Evolutionary conservation across 2,329 filamentous ascomycete species (phyloP), one percentile per base, ranked within the genome.

Genomic region (Ophiostoma piceae): DNA sequence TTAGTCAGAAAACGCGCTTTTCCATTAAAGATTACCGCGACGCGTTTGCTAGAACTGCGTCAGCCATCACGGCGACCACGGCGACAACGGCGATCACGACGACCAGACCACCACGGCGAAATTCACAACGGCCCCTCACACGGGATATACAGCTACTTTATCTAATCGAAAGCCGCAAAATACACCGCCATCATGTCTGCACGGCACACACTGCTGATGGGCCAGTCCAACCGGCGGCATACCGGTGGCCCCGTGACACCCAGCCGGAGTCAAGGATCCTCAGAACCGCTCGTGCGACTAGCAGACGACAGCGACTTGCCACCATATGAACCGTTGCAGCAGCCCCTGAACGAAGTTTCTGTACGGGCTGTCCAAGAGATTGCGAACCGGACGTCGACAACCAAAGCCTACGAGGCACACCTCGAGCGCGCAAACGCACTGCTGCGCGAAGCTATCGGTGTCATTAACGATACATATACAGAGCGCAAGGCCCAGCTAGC

Each of bases 291-390:
- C 68, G 71, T 57, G 68, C 75, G 32, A 47, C 73, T 66, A 5
- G 72, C 71, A 2, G 69, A 75, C 5, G 72, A 77, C 29, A 75
- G 78, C 19, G 75, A 78, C 16, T 76, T 86, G n/a, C 84, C 84
- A 2, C 77, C 79, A 1, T 86, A 87, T 77, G 79, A 87, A 70
- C 78, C 82, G 2, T 84, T 82, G 8, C 75, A 78, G 11, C 83
- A 79, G 70, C 80, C 83, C 6, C 80, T 87, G 71, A 78, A 79
- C 70, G 76, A 79, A 14, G 70, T 71, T 6, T 78, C 79, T 9
- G 78, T 79, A 68, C 78, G 77, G 26, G 77, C 78, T 2, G 78
- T 87, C 2, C 74, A 77, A 68, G 79, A 83, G 35, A 76, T 87
- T 5, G 78, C 80, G 57, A 79, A 78, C 70, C 79, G 77, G 60